Conservation (phyloP, 192 early-diverging fungal species). For the Entophlyctis luteolus region DNA sequence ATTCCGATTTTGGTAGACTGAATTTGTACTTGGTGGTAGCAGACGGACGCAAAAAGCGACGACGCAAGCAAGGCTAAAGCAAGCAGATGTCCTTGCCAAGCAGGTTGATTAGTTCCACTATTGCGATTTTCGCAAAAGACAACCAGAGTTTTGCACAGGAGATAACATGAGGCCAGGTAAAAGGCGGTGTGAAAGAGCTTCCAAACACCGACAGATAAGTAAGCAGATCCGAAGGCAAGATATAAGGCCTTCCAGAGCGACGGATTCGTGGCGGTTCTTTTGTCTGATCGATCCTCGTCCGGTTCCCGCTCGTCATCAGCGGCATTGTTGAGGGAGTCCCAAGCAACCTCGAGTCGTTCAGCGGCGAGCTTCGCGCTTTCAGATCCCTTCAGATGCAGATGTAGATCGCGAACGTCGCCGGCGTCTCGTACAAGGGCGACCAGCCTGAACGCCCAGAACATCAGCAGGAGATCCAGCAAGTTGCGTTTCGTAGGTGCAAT, state of each 20-base stretch:
- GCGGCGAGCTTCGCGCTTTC: conserved; percentile 56
- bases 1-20: conserved; percentile 46
- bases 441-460: conserved; percentile 61
- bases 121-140: conserved; percentile 31
- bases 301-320: neutral
- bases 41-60: conserved; percentile 35
- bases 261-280: conserved; percentile 8
- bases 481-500: conserved; percentile 35
- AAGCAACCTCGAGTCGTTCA: conserved; percentile 46
- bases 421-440: conserved; percentile 18
- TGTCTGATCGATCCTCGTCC: neutral
- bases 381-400: conserved; percentile 48
- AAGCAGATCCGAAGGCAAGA: conserved; percentile 53
- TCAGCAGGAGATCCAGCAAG: conserved; percentile 55
- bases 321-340: conserved; percentile 24
- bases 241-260: conserved; percentile 57
- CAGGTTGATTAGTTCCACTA: neutral
- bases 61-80: conserved; percentile 46
- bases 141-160: conserved; percentile 49
- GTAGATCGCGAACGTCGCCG: conserved; percentile 43
- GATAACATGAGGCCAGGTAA: conserved; percentile 57
- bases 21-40: conserved; percentile 45
- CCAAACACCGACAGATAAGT: conserved; percentile 56
- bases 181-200: conserved; percentile 62
- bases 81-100: conserved; percentile 15